Percentiles rank a stretch among this genome's conserved stretches.
Evolutionary conservation across 169 alveolate genomes (phyloP).

Genomic region (Plasmodium coatneyi): DNA sequence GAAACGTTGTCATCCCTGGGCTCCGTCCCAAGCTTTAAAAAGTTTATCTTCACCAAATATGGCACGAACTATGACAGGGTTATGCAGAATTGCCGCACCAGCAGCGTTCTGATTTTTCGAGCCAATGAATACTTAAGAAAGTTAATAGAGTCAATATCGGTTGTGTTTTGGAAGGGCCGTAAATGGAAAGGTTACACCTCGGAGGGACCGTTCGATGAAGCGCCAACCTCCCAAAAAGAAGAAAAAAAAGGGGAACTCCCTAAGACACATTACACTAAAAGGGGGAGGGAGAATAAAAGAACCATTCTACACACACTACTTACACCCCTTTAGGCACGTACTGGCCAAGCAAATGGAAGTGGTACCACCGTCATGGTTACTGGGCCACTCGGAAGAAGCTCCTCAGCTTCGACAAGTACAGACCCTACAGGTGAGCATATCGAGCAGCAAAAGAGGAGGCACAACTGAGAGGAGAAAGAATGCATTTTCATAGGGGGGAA

Average conservation of each 20-base stretch:
- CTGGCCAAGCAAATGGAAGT: slow-evolving; percentile 89
- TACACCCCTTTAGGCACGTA: slow-evolving; percentile 73
- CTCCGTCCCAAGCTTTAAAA: slow-evolving; percentile 19
- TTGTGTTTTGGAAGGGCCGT: slow-evolving; percentile 67
- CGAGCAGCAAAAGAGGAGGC: background rate
- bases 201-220: background rate
- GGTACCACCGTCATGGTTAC: slow-evolving; percentile 92
- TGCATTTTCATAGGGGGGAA: background rate
- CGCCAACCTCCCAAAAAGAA: background rate
- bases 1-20: slow-evolving; percentile 18
- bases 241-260: background rate
- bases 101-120: slow-evolving; percentile 22
- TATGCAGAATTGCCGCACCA: slow-evolving; percentile 1
- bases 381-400: slow-evolving; percentile 92
- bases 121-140: slow-evolving; percentile 44
- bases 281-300: background rate
- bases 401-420: slow-evolving; percentile 85
- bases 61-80: slow-evolving; percentile 24
- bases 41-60: slow-evolving; percentile 12
- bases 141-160: slow-evolving; percentile 34
- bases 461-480: background rate
- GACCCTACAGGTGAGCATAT: slow-evolving; percentile 84
- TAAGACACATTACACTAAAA: background rate
- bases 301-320: background rate
- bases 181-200: slow-evolving; percentile 68